Base-by-base conservation (phyloP, 768 basidiomycete genomes). In the Tephrocybe sp. region DNA sequence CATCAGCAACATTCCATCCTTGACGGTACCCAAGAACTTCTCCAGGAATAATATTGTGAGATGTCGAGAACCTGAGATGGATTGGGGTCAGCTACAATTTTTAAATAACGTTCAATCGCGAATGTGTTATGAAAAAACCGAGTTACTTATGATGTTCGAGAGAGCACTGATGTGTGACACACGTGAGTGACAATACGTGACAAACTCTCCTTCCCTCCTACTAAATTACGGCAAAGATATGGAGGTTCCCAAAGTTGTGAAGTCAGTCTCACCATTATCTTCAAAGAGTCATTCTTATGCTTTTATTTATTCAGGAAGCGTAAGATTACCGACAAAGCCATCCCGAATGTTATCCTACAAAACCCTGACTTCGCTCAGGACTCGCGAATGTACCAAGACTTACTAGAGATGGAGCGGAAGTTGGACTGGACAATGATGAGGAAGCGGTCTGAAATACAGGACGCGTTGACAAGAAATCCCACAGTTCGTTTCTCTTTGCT, bases 391-490 rank as follows among this genome's bases (percentile, higher is more conserved):
- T 97, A 96, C 68, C 82, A 85, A 53, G 85, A 90, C 60, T 72
- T 97, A 35, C 67, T 94, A 22, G 86, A 89, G 57, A 91, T 91
- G 83, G 94, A 97, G 65, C 80, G 89, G 51, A 90, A 87, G 64
- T 72, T 98, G 13, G 94, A 98, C 67, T 97, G 95, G 95, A 95
- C 92, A 3, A 87, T 95, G 76, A 84, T 83, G 64, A 77, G 95
- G 64, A 96, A 96, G 69, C 83, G 79, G 59, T 87, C 87, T 9
- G 94, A 98, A 64, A 84, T 98, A 30, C 89, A 93, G 62, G 94
- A 98, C 63, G 84, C 92, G n/a, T 64, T 95, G 40, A 79, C 79
- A 17, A 78, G 86, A 51, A 84, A 80, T 31, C 83, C 87, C 16
- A 81, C 84, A 4, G 93, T 92, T 53, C 49, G 74, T 59, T 6